Conservation (phyloP, 2,329 filamentous ascomycete species). For the Dactylellina parvicollis region DNA sequence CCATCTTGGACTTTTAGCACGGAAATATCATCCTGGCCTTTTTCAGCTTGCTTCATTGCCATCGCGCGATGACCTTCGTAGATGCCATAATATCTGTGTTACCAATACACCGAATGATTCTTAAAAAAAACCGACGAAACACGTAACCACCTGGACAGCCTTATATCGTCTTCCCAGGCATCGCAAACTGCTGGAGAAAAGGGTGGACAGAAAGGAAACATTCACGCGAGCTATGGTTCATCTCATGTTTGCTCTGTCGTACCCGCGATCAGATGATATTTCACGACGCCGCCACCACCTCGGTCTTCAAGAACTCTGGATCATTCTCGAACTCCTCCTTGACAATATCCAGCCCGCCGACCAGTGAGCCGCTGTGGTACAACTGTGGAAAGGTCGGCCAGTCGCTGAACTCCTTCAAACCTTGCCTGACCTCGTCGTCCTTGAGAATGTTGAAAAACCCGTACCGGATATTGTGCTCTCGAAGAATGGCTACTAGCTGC, state of each 20-base stretch:
- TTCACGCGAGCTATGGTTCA: not conserved
- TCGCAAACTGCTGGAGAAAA: not conserved
- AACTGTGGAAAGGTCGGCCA: constrained; percentile 98
- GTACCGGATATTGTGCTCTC: constrained; percentile 92
- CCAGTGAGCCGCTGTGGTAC: constrained; percentile 88
- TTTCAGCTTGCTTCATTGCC: not conserved
- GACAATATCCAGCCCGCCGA: constrained; percentile 95
- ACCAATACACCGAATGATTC: constrained; percentile 18
- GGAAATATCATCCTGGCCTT: too few species aligned
- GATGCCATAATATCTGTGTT: constrained; percentile 27
- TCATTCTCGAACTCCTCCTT: constrained; percentile 92
- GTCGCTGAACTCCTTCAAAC: constrained; percentile 95
- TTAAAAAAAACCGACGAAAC: constrained; percentile 11
- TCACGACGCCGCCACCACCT: constrained; percentile 65
- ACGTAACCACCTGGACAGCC: constrained; percentile 3
- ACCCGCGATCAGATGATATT: not conserved
- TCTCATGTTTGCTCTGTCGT: not conserved
- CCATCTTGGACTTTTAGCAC: too few species aligned
- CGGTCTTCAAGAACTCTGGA: constrained; percentile 81
- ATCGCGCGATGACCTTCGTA: constrained; percentile 16
- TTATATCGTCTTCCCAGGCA: not conserved
- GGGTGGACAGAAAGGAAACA: not conserved
- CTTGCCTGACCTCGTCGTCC: constrained; percentile 95
- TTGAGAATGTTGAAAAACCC: constrained; percentile 99
- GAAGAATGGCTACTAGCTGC: constrained; percentile 84